Conservation (phyloP, 2,329 filamentous ascomycete species). For the Stachybotrys echinatus region DNA sequence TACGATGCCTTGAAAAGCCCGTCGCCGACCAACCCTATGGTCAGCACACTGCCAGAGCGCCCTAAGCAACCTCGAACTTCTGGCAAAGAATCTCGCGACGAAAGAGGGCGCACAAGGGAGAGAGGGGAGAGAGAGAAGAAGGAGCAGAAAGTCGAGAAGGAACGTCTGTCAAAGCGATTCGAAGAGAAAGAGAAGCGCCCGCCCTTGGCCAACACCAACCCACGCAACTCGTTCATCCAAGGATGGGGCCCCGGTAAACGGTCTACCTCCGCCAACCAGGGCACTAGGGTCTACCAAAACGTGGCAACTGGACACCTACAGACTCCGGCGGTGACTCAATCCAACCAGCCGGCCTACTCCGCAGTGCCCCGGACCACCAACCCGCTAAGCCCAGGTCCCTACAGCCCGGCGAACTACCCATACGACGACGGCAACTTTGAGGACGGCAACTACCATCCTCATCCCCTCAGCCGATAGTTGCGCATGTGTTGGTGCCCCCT, state of each 20-base stretch:
- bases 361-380: slow-evolving; percentile 23
- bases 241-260: slow-evolving; percentile 25
- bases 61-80: slow-evolving; percentile 19
- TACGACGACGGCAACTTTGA: slow-evolving; percentile 21
- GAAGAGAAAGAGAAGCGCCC: slow-evolving; percentile 26
- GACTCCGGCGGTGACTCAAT: slow-evolving; percentile 13
- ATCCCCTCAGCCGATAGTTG: not conserved
- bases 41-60: slow-evolving; percentile 18
- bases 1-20: slow-evolving; percentile 18
- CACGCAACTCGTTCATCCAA: slow-evolving; percentile 28
- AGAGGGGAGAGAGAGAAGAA: slow-evolving; percentile 17
- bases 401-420: slow-evolving; percentile 15
- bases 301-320: slow-evolving; percentile 19
- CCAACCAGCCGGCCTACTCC: slow-evolving; percentile 15
- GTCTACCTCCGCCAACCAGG: slow-evolving; percentile 17
- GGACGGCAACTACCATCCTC: slow-evolving; percentile 24
- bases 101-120: slow-evolving; percentile 12
- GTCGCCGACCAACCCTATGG: slow-evolving; percentile 16
- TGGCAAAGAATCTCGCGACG: slow-evolving; percentile 18
- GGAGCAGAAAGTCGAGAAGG: slow-evolving; percentile 25
- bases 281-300: slow-evolving; percentile 19
- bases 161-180: slow-evolving; percentile 31
- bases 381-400: slow-evolving; percentile 17
- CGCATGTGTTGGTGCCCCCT: not conserved
- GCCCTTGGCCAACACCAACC: slow-evolving; percentile 11